These are phyloP conservation scores for Globisporangium ultimum DNA, from an alignment of 352 stramenopile species.

Conservation along the genomic window DNA sequence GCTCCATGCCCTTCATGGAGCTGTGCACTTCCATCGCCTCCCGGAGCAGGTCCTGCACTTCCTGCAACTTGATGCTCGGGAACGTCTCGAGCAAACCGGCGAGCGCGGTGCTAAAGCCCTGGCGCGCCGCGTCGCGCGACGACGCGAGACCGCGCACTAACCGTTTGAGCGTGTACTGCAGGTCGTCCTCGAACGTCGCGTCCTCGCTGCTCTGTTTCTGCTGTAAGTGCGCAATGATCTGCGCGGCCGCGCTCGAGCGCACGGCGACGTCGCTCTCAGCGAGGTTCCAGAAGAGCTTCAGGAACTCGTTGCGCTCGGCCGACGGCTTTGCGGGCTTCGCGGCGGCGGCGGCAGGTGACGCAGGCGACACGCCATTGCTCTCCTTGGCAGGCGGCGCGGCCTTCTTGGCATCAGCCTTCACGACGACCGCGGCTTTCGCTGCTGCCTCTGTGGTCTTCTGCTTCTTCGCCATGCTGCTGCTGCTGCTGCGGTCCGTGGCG, in stretches of 20 bases:
- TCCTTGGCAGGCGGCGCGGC: neutral
- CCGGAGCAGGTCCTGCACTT: slow-evolving; percentile 55
- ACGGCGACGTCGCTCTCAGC: slow-evolving; percentile 65
- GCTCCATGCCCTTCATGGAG: slow-evolving; percentile 90
- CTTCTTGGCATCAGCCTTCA: neutral
- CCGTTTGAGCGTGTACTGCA: slow-evolving; percentile 90
- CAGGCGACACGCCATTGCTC: neutral
- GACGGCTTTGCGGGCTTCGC: slow-evolving; percentile 11
- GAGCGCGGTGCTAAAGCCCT: slow-evolving; percentile 88
- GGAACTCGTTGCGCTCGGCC: slow-evolving; percentile 57
- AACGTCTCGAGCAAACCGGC: slow-evolving; percentile 63
- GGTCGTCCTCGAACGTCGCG: slow-evolving; percentile 32
- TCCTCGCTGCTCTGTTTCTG: slow-evolving; percentile 25
- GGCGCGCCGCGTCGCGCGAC: slow-evolving; percentile 82
- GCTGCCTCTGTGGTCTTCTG: slow-evolving; percentile 7
- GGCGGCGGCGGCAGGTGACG: neutral
- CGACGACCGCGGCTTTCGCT: neutral
- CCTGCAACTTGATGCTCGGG: slow-evolving; percentile 30
- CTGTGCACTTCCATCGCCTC: slow-evolving; percentile 78
- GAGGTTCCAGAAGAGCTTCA: slow-evolving; percentile 88
- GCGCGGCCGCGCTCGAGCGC: slow-evolving; percentile 54
- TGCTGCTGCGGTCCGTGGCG: neutral
- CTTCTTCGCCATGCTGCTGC: slow-evolving; percentile 17
- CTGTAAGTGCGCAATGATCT: slow-evolving; percentile 52
- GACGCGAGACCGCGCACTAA: slow-evolving; percentile 88